A percentile compares a stretch with the other conserved stretches of the same genome.
Evolutionary conservation across 345 rosid genomes (phyloP).

Genomic region (Nephelium lappaceum): DNA sequence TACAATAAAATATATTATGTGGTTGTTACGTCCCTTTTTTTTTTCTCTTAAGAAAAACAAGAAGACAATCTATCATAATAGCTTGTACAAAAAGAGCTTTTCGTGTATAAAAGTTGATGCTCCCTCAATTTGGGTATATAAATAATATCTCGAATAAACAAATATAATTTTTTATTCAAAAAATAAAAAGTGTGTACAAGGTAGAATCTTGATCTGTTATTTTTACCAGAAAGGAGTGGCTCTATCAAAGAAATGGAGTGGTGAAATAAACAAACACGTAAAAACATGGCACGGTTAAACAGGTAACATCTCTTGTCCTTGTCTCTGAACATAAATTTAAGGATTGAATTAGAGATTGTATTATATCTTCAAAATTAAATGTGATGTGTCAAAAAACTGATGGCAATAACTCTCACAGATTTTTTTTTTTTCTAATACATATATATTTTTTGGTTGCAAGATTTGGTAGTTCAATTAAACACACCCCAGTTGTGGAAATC

Average conservation of each 20-base stretch:
- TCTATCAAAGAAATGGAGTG: not conserved
- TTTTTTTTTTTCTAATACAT: too few relatives aligned
- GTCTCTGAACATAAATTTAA: not conserved
- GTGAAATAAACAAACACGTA: not conserved
- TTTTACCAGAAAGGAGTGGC: conserved; percentile 1
- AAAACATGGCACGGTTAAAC: not conserved
- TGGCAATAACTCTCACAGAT: not conserved
- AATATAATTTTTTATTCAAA: not conserved
- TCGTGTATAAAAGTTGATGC: not conserved
- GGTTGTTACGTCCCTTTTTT: too few relatives aligned
- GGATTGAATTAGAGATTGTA: too few relatives aligned
- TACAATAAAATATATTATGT: too few relatives aligned
- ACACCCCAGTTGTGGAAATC: too few relatives aligned
- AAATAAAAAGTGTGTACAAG: not conserved
- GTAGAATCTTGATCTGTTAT: not conserved
- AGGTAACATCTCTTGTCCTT: not conserved
- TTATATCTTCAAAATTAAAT: conserved; percentile 5
- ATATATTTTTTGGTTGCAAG: too few relatives aligned
- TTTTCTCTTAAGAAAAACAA: too few relatives aligned
- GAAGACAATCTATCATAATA: too few relatives aligned
- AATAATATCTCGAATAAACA: not conserved
- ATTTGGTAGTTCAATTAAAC: not conserved
- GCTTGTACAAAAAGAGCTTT: too few relatives aligned
- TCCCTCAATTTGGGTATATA: too few relatives aligned
- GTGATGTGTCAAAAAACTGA: conserved; percentile 7